A percentile compares a stretch with the other conserved stretches of the same genome.
Conservation (phyloP, 1,284 basidiomycete genomes). For the Ceratobasidium sp. region DNA sequence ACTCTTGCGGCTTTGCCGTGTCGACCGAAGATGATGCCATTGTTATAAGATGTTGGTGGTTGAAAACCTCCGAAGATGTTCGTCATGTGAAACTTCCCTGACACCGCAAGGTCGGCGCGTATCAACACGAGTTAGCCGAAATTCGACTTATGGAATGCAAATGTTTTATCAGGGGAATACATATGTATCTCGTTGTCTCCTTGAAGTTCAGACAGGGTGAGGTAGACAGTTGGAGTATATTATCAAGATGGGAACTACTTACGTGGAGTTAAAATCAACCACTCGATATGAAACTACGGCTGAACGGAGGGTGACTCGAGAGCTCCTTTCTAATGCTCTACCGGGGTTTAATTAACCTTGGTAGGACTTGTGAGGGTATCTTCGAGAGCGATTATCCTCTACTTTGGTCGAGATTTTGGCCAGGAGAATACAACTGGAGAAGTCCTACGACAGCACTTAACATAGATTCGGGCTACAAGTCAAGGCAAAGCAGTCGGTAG, state of each 20-base stretch:
- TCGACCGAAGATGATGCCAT: slow-evolving; percentile 9
- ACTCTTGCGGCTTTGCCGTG: neutral
- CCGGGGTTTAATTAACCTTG: neutral
- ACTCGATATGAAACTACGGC: too few species aligned
- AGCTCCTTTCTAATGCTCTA: neutral
- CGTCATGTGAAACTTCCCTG: slow-evolving; percentile 2
- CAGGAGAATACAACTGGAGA: neutral
- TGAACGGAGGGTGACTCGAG: neutral
- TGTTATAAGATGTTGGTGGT: neutral
- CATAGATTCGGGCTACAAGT: too few species aligned
- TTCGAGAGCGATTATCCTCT: neutral
- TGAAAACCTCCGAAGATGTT: neutral
- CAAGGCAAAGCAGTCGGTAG: too few species aligned
- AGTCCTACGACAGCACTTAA: neutral
- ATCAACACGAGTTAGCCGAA: neutral
- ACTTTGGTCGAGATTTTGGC: neutral
- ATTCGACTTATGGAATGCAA: too few species aligned
- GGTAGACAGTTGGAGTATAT: too few species aligned
- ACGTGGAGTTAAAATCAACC: too few species aligned
- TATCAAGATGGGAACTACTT: too few species aligned
- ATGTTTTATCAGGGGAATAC: too few species aligned
- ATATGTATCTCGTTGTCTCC: too few species aligned
- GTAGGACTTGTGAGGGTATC: neutral
- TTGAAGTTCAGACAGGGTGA: too few species aligned
- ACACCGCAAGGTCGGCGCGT: neutral